These are phyloP conservation scores for Vigna hirtella DNA, from an alignment of 306 rosid genomes.

Conservation along the genomic window DNA sequence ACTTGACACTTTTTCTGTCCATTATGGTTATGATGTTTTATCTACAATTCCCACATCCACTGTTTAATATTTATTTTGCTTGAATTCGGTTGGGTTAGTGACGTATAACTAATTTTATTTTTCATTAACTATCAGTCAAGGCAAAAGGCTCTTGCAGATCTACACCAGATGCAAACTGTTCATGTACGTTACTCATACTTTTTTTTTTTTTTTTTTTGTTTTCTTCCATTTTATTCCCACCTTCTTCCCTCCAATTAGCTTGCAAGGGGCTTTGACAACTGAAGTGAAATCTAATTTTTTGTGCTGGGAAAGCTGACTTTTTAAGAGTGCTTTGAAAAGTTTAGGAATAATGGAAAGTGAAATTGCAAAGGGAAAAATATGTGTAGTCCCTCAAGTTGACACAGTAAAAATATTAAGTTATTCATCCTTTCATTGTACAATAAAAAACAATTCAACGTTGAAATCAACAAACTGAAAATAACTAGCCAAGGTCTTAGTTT, in stretches of 20 bases:
- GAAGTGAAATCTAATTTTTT: slow-evolving; percentile 9
- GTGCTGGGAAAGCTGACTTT: not conserved
- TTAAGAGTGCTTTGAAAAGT: slow-evolving; percentile 24
- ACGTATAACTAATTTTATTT: slow-evolving; percentile 14
- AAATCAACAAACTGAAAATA: slow-evolving; percentile 3
- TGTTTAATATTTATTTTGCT: slow-evolving; percentile 5
- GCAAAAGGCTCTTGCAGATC: slow-evolving; percentile 93
- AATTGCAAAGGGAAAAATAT: too few species aligned
- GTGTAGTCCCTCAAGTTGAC: not conserved
- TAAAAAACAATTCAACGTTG: not conserved
- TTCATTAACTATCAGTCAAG: slow-evolving; percentile 71
- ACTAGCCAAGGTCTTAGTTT: not conserved
- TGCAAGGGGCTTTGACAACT: slow-evolving; percentile 23
- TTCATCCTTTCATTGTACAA: not conserved
- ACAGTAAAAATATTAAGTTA: not conserved
- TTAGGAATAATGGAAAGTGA: not conserved
- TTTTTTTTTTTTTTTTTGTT: not conserved
- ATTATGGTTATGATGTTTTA: slow-evolving; percentile 19
- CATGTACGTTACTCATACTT: slow-evolving; percentile 62
- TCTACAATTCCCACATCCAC: slow-evolving; percentile 6
- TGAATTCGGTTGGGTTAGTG: slow-evolving; percentile 18
- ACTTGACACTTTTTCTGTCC: slow-evolving; percentile 31
- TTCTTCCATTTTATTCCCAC: not conserved
- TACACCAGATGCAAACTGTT: slow-evolving; percentile 89
- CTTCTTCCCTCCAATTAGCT: not conserved